Conservation (phyloP, 768 basidiomycete species). For the Pulveroboletus frians region DNA sequence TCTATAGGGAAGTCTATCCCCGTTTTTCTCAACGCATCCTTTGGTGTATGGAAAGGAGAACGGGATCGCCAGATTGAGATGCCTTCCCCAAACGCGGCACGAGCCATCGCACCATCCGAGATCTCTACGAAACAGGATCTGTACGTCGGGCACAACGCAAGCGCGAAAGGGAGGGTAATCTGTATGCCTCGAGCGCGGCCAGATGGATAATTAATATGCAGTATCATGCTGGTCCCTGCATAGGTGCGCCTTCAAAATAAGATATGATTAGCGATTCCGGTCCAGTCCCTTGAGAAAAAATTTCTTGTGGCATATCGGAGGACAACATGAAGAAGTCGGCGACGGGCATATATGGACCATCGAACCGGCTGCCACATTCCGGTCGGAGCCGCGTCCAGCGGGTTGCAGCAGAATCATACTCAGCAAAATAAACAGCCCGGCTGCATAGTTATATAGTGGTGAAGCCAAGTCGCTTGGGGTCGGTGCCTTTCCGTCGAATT, state of each 20-base stretch:
- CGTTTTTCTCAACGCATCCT: conserved; percentile 1
- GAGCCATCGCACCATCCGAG: not conserved
- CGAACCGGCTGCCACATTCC: too few species aligned
- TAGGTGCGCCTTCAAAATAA: too few species aligned
- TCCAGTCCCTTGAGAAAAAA: not conserved
- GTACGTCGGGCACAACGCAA: not conserved
- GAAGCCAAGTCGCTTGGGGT: not conserved
- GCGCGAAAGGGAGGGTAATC: not conserved
- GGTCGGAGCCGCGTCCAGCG: too few species aligned
- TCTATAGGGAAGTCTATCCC: conserved; percentile 5
- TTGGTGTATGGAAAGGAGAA: conserved; percentile 6
- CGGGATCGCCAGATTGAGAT: conserved; percentile 9
- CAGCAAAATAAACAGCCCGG: not conserved
- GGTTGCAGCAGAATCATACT: not conserved
- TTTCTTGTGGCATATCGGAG: not conserved
- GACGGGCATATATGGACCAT: not conserved
- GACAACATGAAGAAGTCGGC: not conserved
- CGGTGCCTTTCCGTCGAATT: not conserved
- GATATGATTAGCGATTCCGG: conserved; percentile 21
- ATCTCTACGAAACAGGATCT: conserved; percentile 5
- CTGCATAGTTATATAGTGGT: too few species aligned
- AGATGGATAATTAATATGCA: not conserved
- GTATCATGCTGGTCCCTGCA: too few species aligned
- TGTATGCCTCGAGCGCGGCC: not conserved
- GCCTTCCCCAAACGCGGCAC: conserved; percentile 11